phyloP scores from a whole-genome alignment of 176 grass and related monocot genomes.

The Carex scoparia region DNA sequence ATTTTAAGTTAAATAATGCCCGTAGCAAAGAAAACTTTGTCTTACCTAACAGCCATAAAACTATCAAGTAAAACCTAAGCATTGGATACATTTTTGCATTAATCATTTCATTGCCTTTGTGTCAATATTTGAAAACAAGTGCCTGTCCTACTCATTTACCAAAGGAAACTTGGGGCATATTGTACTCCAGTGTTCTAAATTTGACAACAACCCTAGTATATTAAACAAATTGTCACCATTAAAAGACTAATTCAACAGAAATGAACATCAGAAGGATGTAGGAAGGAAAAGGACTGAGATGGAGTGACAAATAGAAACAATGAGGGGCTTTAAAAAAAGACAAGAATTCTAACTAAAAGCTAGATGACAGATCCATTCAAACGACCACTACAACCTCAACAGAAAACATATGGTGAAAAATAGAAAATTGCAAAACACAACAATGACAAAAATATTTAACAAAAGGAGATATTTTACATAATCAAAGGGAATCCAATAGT shows the following conservation, averaged over 20 bases:
- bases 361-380: constrained; percentile 2
- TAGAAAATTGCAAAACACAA: background rate
- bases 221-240: background rate
- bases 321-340: background rate
- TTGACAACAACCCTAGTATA: constrained; percentile 1
- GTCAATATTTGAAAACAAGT: background rate
- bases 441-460: background rate
- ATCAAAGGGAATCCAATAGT: background rate
- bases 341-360: background rate
- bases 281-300: background rate
- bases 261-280: background rate
- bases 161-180: background rate
- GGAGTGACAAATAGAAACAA: background rate
- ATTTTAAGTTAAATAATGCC: background rate
- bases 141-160: background rate
- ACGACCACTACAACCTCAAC: background rate
- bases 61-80: constrained; percentile 9
- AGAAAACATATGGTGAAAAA: background rate
- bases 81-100: background rate
- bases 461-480: background rate
- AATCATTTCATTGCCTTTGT: background rate
- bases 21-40: background rate
- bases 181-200: background rate
- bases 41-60: background rate
- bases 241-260: background rate